These are phyloP conservation scores for Aspergillus avenaceus DNA, from an alignment of 495 filamentous ascomycete genomes.

Conservation along the genomic window DNA sequence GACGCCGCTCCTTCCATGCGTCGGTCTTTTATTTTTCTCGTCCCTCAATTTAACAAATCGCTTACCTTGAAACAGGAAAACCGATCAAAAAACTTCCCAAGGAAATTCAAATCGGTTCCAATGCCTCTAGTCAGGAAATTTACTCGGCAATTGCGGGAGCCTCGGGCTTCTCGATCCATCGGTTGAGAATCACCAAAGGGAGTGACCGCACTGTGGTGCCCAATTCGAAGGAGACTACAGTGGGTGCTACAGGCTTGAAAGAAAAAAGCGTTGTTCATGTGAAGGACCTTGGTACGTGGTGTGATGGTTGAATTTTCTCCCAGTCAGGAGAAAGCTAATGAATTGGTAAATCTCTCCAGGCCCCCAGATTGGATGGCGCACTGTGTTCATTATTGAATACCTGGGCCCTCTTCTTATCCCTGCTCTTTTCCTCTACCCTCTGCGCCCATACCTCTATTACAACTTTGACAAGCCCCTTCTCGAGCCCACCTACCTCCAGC, in stretches of 20 bases:
- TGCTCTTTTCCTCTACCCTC: constrained; percentile 59
- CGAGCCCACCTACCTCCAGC: constrained; percentile 60
- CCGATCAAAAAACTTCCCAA: constrained; percentile 70
- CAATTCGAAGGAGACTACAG: constrained; percentile 60
- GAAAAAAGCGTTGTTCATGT: constrained; percentile 73
- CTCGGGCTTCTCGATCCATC: constrained; percentile 54
- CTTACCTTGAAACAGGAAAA: constrained; percentile 37
- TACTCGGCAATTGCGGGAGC: constrained; percentile 52
- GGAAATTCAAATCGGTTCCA: constrained; percentile 54
- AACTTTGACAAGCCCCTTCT: constrained; percentile 47
- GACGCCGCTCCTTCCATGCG: too few species aligned
- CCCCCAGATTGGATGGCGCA: constrained; percentile 87
- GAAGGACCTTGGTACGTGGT: constrained; percentile 80
- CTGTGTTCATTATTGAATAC: constrained; percentile 94
- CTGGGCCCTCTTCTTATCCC: constrained; percentile 91
- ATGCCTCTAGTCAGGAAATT: constrained; percentile 60
- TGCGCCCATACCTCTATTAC: constrained; percentile 72
- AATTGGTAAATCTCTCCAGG: constrained; percentile 45
- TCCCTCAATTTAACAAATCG: neutral
- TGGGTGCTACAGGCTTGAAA: constrained; percentile 60
- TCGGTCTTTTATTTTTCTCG: neutral
- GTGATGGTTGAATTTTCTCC: neutral
- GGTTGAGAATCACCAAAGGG: constrained; percentile 66
- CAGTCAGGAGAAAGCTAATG: neutral
- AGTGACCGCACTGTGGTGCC: constrained; percentile 65